Evolutionary conservation across 768 basidiomycete species (phyloP).

Genomic region (Pilatotrama ljubarskyi): DNA sequence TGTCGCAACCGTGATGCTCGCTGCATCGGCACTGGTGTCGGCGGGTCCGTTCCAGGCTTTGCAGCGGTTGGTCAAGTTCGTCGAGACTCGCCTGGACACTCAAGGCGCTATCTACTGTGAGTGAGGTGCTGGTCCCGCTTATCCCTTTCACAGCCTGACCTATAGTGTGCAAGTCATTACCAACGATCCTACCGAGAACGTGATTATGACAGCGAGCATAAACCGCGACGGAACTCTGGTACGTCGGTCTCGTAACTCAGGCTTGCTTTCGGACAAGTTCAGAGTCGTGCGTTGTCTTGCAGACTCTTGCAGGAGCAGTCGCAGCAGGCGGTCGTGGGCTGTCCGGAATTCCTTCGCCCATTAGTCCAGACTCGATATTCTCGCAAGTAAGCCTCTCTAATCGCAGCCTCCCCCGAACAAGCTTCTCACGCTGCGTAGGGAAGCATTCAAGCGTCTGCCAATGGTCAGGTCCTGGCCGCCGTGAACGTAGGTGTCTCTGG

Average conservation of each 20-base stretch:
- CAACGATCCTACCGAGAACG: constrained; percentile 48
- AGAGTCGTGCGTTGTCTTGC: too few species aligned
- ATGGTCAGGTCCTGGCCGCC: constrained; percentile 23
- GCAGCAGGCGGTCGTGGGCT: constrained; percentile 21
- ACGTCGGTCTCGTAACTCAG: neutral
- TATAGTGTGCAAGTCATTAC: constrained; percentile 46
- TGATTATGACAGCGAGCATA: constrained; percentile 44
- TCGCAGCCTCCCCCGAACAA: too few species aligned
- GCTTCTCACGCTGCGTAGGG: neutral
- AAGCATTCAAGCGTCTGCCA: constrained; percentile 22
- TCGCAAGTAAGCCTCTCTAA: constrained; percentile 10
- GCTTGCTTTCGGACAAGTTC: too few species aligned
- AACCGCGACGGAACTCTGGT: constrained; percentile 44
- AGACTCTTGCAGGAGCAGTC: constrained; percentile 16
- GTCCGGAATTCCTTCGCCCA: constrained; percentile 16
- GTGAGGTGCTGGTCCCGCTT: too few species aligned
- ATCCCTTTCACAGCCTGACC: too few species aligned
- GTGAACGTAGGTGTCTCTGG: constrained; percentile 21
- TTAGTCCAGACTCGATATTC: constrained; percentile 26
- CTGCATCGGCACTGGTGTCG: too few species aligned
- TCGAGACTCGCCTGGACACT: too few species aligned
- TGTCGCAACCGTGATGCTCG: too few species aligned
- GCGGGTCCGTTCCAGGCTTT: too few species aligned
- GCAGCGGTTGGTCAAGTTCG: too few species aligned
- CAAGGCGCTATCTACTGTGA: too few species aligned